These are phyloP conservation scores for Colletotrichum siamense DNA, from an alignment of 2,329 filamentous ascomycete genomes.

Conservation along the genomic window DNA sequence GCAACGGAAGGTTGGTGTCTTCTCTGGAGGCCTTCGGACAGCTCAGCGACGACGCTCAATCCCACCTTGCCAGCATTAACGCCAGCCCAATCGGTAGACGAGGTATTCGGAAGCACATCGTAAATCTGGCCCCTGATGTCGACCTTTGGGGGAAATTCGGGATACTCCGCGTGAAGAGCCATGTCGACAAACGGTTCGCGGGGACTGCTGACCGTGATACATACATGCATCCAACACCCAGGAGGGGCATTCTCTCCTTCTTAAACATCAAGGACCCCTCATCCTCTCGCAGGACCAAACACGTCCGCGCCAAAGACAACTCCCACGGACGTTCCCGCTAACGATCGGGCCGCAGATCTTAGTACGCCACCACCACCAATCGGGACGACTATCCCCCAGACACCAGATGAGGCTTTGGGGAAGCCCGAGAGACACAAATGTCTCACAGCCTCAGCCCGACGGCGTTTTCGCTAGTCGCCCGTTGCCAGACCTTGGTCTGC, in stretches of 20 bases:
- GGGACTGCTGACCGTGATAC: not conserved
- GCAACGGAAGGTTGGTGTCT: not conserved
- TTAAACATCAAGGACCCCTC: not conserved
- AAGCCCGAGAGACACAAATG: not conserved
- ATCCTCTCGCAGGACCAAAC: not conserved
- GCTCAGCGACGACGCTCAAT: not conserved
- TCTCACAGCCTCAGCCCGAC: not conserved
- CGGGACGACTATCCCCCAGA: not conserved
- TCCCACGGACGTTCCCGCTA: not conserved
- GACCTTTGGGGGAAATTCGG: constrained; percentile 7
- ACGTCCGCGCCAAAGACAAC: not conserved
- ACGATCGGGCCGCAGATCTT: not conserved
- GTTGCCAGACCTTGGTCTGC: not conserved
- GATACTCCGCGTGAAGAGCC: not conserved
- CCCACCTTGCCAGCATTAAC: not conserved
- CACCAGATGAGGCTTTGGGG: not conserved
- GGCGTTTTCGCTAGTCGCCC: not conserved
- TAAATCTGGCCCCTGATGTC: constrained; percentile 17
- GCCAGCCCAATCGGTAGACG: not conserved
- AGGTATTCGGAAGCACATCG: not conserved
- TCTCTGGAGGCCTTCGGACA: not conserved
- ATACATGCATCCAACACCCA: not conserved
- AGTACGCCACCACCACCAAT: too few species aligned
- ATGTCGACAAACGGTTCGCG: not conserved
- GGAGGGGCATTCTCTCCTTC: not conserved